Percentiles rank a stretch among this genome's conserved stretches.
Evolutionary conservation across 2,329 filamentous ascomycete genomes (phyloP).

Genomic region (Cadophora malorum): DNA sequence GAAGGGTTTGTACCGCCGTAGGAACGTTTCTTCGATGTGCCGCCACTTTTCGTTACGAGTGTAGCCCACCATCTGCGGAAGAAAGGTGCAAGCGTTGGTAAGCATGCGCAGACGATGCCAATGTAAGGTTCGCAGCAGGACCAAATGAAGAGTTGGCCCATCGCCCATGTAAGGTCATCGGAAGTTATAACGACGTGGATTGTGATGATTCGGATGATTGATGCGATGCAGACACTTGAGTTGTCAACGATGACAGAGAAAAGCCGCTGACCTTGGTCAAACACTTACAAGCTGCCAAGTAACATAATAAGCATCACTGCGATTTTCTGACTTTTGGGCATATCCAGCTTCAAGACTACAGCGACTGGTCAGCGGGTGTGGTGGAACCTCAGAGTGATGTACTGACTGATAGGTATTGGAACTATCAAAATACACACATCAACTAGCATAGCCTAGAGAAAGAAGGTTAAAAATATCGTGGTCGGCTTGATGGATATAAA

Average conservation of each 20-base stretch:
- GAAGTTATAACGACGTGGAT: conserved; percentile 14
- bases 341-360: background rate
- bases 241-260: background rate
- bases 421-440: background rate
- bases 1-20: background rate
- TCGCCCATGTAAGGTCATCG: conserved; percentile 10
- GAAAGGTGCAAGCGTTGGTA: conserved; percentile 10
- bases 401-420: background rate
- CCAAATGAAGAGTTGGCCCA: conserved; percentile 19
- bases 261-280: background rate
- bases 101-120: conserved; percentile 13
- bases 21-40: background rate
- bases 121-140: conserved; percentile 18
- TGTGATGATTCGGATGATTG: background rate
- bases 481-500: background rate
- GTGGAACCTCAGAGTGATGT: background rate
- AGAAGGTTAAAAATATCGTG: background rate
- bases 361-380: background rate
- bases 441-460: background rate
- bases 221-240: background rate
- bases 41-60: background rate
- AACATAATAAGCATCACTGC: background rate
- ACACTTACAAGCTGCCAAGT: background rate
- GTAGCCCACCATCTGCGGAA: conserved; percentile 10
- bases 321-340: background rate